phyloP scores from a whole-genome alignment of 306 rosid species.

The Sophora flavescens region DNA sequence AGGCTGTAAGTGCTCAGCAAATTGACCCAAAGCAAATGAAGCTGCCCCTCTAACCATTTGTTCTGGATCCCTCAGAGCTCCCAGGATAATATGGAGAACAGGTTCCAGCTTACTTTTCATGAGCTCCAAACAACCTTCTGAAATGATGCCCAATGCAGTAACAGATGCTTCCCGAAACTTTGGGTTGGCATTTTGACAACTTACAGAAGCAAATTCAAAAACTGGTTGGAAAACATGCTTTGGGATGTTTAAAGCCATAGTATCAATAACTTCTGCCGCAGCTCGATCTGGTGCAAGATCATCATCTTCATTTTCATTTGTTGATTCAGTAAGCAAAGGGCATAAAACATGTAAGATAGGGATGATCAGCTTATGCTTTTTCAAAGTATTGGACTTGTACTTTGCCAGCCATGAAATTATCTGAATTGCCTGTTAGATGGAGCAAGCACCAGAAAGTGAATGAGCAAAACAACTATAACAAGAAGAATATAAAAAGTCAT shows the following conservation, averaged over 20 bases:
- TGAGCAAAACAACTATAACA: constrained; percentile 39
- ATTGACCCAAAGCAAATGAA: constrained; percentile 97
- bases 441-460: constrained; percentile 39
- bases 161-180: constrained; percentile 98
- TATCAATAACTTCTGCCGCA: constrained; percentile 97
- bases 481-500: constrained; percentile 16
- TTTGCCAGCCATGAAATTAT: constrained; percentile 97
- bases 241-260: constrained; percentile 90
- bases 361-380: constrained; percentile 83
- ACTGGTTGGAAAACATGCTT: constrained; percentile 87
- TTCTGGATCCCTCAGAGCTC: constrained; percentile 95
- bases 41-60: constrained; percentile 99
- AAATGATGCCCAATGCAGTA: constrained; percentile 89
- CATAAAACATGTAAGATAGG: constrained; percentile 94
- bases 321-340: constrained; percentile 93
- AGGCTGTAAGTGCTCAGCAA: constrained; percentile 96
- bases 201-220: constrained; percentile 87
- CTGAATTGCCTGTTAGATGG: constrained; percentile 81
- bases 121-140: constrained; percentile 95
- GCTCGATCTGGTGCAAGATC: constrained; percentile 99
- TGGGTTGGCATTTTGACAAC: constrained; percentile 87
- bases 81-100: constrained; percentile 88
- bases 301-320: constrained; percentile 80
- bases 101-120: constrained; percentile 90
- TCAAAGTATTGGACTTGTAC: constrained; percentile 85